Conservation (phyloP, 192 early-diverging fungal genomes). For the Linnemannia hyalina region DNA sequence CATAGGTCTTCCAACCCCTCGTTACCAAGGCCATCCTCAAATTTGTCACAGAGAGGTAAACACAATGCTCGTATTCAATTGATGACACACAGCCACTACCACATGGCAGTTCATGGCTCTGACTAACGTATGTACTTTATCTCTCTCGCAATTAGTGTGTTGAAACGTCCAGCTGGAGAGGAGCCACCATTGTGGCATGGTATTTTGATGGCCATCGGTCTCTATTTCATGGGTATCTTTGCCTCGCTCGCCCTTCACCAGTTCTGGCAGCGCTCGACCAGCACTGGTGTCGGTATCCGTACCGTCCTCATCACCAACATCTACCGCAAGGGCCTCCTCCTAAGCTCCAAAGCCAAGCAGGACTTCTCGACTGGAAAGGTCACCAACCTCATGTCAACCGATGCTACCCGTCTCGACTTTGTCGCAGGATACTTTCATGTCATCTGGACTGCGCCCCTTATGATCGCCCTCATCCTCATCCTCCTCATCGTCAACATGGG, state of each 20-base stretch:
- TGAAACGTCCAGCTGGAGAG: neutral
- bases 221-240: constrained; percentile 58
- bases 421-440: constrained; percentile 60
- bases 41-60: constrained; percentile 40
- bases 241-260: constrained; percentile 55
- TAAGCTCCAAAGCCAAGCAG: constrained; percentile 62
- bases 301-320: constrained; percentile 61
- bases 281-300: constrained; percentile 57
- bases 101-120: neutral
- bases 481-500: constrained; percentile 67
- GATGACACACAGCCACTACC: neutral
- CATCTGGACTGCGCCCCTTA: constrained; percentile 62
- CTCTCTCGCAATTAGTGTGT: constrained; percentile 6
- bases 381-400: constrained; percentile 81
- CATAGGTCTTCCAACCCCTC: constrained; percentile 46
- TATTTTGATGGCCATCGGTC: constrained; percentile 48
- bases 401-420: constrained; percentile 64
- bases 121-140: neutral
- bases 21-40: constrained; percentile 50
- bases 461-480: constrained; percentile 56
- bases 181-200: constrained; percentile 45
- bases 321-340: constrained; percentile 64
- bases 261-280: constrained; percentile 61
- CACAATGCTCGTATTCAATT: neutral
- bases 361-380: constrained; percentile 73